Evolutionary conservation across 345 rosid genomes (phyloP).

Genomic region (Populus alba): DNA sequence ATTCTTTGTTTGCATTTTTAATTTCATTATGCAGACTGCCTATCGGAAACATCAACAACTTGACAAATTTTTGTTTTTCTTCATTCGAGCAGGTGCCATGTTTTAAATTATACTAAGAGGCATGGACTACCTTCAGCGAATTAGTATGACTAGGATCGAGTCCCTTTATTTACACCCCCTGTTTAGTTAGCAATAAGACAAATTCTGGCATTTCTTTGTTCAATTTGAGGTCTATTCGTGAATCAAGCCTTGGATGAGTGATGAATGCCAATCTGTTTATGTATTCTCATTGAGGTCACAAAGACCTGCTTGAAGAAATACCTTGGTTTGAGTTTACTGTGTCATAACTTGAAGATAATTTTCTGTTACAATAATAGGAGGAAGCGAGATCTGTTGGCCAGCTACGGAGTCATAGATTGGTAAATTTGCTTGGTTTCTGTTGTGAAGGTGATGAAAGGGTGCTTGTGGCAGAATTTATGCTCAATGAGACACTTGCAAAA

Average conservation of each 20-base stretch:
- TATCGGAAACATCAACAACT: background rate
- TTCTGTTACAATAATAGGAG: constrained; percentile 44
- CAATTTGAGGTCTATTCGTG: background rate
- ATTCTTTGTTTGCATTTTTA: background rate
- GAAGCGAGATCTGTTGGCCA: constrained; percentile 93
- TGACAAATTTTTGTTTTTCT: background rate
- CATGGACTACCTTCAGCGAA: background rate
- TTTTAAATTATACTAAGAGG: background rate
- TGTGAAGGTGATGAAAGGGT: constrained; percentile 86
- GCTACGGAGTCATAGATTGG: constrained; percentile 67
- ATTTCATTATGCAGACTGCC: background rate
- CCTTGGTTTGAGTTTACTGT: background rate
- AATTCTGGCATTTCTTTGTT: background rate
- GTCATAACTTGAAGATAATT: background rate
- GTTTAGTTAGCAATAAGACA: background rate
- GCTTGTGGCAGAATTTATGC: constrained; percentile 90
- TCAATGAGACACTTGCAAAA: constrained; percentile 88
- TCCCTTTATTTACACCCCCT: background rate
- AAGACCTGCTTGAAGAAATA: background rate
- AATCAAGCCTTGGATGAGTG: background rate
- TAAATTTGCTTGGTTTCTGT: constrained; percentile 89
- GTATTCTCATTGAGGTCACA: background rate
- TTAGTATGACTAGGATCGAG: background rate
- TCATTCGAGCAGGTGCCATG: background rate
- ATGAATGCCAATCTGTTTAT: background rate